Evolutionary conservation across 106 monocot genomes (phyloP), one percentile per base, ranked within the genome.

Genomic region (Allium cepa): DNA sequence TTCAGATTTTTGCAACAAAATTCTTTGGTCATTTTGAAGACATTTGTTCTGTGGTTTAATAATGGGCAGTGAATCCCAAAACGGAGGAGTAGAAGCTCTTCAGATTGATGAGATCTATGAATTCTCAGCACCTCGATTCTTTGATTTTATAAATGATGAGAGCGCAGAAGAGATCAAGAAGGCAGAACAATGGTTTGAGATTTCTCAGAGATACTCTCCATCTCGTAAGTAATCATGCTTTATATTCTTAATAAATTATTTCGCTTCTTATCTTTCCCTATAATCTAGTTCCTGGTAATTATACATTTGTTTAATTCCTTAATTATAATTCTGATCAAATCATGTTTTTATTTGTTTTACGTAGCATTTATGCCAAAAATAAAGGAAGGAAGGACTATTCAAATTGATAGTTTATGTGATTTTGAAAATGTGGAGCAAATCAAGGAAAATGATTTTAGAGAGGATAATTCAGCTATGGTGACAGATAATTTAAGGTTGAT

Each of bases 131-230:
- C 95, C 95, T 4, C 70, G 47, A 59, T 88, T 88, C 91, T 96
- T 88, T 63, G 83, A 96, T 70, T 91, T 96, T 76, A 28, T 69
- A 27, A 78, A 75, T 27, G 79, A 74, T 27, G 95, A 96, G 76
- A 80, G 78, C 10, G 79, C 66, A 46, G 91, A 86, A 27, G 75
- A 88, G 53, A 64, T 96, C 69, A 53, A 57, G 46, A 64, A 9
- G 14, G 81, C 91, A 10, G 91, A 96, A 86, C 63, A 56, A 12
- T 96, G 95, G 95, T 88, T 96, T 78, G 86, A 91, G 71, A 79
- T 68, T 59, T 77, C 79, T 14, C 61, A 68, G 67, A 91, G 86
- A 78, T 75, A 91, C 59, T 85, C 79, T 22, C 95, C 88, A 28
- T 96, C 91, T 17, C 95, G 91, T 96, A 79, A 22, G 88, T 7